Percentiles rank a stretch among this genome's conserved stretches.
Evolutionary conservation across 106 monocot genomes (phyloP).

Genomic region (Posidonia australis): DNA sequence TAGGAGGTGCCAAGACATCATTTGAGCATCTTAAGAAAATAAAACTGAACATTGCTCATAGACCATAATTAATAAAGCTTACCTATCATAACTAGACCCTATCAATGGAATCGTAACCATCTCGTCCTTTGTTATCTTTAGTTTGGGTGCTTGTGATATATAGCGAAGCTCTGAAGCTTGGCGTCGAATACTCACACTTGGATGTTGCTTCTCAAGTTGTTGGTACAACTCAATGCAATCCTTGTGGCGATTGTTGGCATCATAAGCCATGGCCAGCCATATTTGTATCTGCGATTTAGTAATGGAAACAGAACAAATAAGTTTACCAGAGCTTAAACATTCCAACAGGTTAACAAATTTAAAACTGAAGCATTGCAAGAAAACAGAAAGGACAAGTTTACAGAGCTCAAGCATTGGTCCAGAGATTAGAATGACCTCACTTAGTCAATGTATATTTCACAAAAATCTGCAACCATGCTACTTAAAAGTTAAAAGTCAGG

Average conservation of each 20-base stretch:
- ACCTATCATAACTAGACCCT: constrained; percentile 93
- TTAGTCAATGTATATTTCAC: no score
- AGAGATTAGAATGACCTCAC: neutral
- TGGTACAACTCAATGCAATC: constrained; percentile 91
- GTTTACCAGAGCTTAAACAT: neutral
- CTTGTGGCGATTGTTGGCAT: constrained; percentile 82
- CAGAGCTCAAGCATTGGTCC: neutral
- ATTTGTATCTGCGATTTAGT: constrained; percentile 71
- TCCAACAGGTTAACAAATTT: neutral
- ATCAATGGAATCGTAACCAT: constrained; percentile 94
- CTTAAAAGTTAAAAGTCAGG: no score
- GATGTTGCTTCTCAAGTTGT: constrained; percentile 77
- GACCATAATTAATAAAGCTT: neutral
- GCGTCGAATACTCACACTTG: constrained; percentile 65
- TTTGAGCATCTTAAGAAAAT: no score
- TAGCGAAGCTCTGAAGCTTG: constrained; percentile 91
- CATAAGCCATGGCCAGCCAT: constrained; percentile 99
- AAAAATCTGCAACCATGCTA: no score
- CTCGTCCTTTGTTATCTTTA: constrained; percentile 94
- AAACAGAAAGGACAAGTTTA: neutral
- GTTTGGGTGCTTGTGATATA: constrained; percentile 92
- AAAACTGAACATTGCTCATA: neutral
- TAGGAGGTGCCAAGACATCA: no score
- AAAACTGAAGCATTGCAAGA: neutral
- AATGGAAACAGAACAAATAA: neutral